Base-by-base conservation (phyloP, 306 rosid species). In the Amphicarpaea edgeworthii region DNA sequence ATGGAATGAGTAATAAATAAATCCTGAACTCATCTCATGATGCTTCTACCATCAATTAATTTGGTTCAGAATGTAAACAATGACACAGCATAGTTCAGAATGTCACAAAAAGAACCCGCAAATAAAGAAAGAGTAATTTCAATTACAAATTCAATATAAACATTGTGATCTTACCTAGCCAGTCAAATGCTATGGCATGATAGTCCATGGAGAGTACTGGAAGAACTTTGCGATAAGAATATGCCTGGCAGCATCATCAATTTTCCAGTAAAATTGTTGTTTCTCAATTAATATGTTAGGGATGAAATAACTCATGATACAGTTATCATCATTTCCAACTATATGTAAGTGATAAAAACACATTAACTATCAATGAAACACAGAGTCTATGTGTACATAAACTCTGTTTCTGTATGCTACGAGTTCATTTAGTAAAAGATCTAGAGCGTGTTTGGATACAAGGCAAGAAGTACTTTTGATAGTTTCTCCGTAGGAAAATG, bases 201-300 rank as follows among this genome's bases (percentile, higher is more conserved):
- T 83, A 90, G 70, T 86, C 79, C 70, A 86, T 83, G 38, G 93
- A 79, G 61, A 93, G 97, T 81, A 84, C 38, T 0, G 98, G 91
- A 74, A 93, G 89, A 72, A 93, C 97, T 87, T 90, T 93, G 70
- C 95, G 90, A 40, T 90, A 89, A 45, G 98, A 93, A 82, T 93
- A 93, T 51, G 98, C 98, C 98, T 93, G 83, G 32, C 17, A 80
- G 83, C 17, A 78, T 28, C 68, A 77, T 38, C 63, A 79, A 65
- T 45, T 70, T 74, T 12, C 24, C 72, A 64, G n/a, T 69, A 42
- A 74, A 67, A 68, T 37, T 68, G 55, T 14, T 49, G 63, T 43
- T 64, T 49, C 55, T 14, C 50, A 21, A 51, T 69, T 38, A 41
- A 64, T n/a, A 43, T 68, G 50, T 19, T 10, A 42, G 53, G 64